Base-by-base conservation (phyloP, 129 eudicot genomes). In the carrot (Daucus carota) region DNA sequence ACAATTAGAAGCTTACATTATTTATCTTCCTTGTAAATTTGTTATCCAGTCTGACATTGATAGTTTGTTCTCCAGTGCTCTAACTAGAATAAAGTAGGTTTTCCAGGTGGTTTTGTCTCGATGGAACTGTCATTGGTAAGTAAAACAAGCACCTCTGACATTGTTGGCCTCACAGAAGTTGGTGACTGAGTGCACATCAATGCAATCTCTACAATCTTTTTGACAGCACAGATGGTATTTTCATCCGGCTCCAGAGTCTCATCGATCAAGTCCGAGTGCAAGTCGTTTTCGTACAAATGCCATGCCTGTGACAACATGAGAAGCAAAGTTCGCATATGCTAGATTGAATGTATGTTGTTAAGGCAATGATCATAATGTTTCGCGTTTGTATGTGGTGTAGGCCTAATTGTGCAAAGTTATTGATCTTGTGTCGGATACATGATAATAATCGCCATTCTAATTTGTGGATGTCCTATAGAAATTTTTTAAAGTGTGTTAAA, bases 131-230 rank as follows among this genome's bases (percentile, higher is more conserved):
- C 63, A 54, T 54, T 54, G 10, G 28, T 54, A 54, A 54, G 63
- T 29, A 54, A 54, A 54, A 54, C 63, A 16, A 54, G 24, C 4
- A 54, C 63, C n/a, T 54, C 24, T 15, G 63, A 54, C 28, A 54
- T 54, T 54, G 63, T 54, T 54, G 63, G 63, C 63, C 63, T 54
- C 63, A n/a, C 24, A 18, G 63, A 54, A 54, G 28, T n/a, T 20
- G 63, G 63, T 54, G 63, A 54, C 63, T 54, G 63, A n/a, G 63
- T 54, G n/a, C 63, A 54, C 63, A 54, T 54, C 63, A 54, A 20
- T 20, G 63, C 63, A 20, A 54, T 16, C 63, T 54, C 63, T 54
- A 54, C 22, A 11, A 54, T 20, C n/a, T 54, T 54, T n/a, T 54
- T 54, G 7, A n/a, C 63, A 54, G 3, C 3, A 15, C n/a, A 29